A percentile compares a stretch with the other conserved stretches of the same genome.
These are phyloP conservation scores for Mrakia blollopis DNA, from an alignment of 768 basidiomycete genomes.

Conservation along the genomic window DNA sequence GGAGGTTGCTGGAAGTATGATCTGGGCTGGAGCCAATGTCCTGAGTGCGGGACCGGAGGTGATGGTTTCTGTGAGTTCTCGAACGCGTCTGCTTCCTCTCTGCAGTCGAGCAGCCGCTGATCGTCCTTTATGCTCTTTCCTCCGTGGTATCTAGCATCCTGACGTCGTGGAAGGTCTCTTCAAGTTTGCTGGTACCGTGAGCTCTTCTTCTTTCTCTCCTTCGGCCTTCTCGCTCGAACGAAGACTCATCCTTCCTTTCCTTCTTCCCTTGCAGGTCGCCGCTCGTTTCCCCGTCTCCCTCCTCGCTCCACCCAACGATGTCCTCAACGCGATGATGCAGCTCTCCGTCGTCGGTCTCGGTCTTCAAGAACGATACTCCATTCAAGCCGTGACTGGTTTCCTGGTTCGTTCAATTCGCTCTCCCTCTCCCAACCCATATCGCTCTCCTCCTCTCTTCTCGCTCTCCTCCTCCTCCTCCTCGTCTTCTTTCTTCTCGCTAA, in stretches of 20 bases:
- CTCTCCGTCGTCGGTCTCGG: constrained; percentile 27
- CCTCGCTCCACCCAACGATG: constrained; percentile 18
- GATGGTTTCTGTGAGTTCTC: background rate
- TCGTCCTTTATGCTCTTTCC: background rate
- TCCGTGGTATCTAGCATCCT: background rate
- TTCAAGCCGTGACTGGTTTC: constrained; percentile 30
- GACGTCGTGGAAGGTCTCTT: constrained; percentile 31
- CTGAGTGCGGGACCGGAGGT: constrained; percentile 11
- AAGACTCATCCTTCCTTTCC: background rate
- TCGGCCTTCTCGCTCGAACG: background rate
- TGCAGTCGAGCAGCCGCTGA: background rate
- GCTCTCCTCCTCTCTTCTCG: no score
- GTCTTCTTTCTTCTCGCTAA: background rate
- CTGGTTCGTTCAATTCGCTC: constrained; percentile 9
- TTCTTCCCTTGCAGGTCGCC: constrained; percentile 12
- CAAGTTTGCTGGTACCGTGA: constrained; percentile 25
- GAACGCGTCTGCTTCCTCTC: background rate
- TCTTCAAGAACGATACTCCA: constrained; percentile 29
- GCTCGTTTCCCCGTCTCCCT: constrained; percentile 24
- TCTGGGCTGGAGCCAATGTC: background rate
- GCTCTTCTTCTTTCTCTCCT: background rate
- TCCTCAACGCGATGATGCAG: constrained; percentile 3
- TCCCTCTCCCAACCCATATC: background rate
- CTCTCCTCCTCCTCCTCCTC: background rate
- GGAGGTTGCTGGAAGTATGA: constrained; percentile 7